A percentile compares a stretch with the other conserved stretches of the same genome.
These are phyloP conservation scores for Leccinum huronense DNA, from an alignment of 1,284 basidiomycete genomes.

Conservation along the genomic window DNA sequence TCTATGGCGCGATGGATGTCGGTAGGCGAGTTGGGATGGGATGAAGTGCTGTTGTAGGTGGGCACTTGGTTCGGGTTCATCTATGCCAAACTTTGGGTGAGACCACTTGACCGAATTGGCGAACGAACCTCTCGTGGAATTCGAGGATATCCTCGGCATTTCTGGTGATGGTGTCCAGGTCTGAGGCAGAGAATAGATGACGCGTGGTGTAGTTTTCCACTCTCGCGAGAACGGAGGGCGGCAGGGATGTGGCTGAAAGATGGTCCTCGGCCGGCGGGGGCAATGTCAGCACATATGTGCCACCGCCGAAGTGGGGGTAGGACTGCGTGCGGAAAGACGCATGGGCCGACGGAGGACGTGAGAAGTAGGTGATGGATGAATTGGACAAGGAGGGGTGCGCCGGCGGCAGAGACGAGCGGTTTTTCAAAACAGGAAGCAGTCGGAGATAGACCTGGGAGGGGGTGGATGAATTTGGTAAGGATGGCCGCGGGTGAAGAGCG, in stretches of 20 bases:
- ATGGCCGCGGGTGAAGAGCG: constrained; percentile 25
- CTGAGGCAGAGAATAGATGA: constrained; percentile 53
- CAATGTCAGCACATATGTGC: background rate
- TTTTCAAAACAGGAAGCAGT: constrained; percentile 32
- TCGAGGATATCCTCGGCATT: constrained; percentile 74
- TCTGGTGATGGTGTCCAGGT: constrained; percentile 60
- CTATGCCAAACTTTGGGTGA: constrained; percentile 47
- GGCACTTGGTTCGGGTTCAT: constrained; percentile 32
- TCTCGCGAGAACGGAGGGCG: constrained; percentile 26
- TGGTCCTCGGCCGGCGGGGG: constrained; percentile 13
- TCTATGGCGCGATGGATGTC: constrained; percentile 47
- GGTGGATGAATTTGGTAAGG: constrained; percentile 25
- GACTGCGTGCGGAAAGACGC: constrained; percentile 25
- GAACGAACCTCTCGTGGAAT: constrained; percentile 71
- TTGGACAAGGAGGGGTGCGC: constrained; percentile 23
- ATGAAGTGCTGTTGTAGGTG: constrained; percentile 14
- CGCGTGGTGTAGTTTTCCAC: constrained; percentile 39
- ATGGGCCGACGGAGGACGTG: constrained; percentile 35
- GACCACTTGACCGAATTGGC: constrained; percentile 56
- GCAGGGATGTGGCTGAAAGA: constrained; percentile 1
- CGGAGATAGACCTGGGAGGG: constrained; percentile 34
- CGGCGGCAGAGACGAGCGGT: constrained; percentile 41
- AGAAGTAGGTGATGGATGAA: constrained; percentile 40
- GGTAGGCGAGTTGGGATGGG: constrained; percentile 4
- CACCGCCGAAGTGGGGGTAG: constrained; percentile 17